Percentiles rank a stretch among this genome's conserved stretches.
Evolutionary conservation across 2,329 filamentous ascomycete species (phyloP).

Genomic region (Aureobasidium uvarum): DNA sequence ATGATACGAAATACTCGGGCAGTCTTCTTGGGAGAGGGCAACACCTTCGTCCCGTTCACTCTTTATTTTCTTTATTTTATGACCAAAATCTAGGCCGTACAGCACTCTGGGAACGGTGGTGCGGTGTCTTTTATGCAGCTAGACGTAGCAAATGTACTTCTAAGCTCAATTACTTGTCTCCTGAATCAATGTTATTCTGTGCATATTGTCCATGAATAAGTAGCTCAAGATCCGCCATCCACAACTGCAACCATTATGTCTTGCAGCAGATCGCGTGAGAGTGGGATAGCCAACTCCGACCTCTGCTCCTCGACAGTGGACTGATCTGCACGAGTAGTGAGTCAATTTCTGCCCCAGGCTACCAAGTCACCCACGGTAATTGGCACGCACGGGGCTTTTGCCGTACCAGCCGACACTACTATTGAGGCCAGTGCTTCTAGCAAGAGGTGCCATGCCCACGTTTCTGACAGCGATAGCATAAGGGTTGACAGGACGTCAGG

Average conservation of each 20-base stretch:
- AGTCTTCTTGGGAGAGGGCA: constrained; percentile 25
- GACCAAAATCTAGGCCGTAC: constrained; percentile 21
- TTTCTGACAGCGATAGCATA: background rate
- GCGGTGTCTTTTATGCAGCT: constrained; percentile 18
- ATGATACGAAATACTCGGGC: constrained; percentile 26
- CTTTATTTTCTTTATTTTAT: constrained; percentile 22
- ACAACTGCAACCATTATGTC: too few species aligned
- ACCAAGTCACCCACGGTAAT: background rate
- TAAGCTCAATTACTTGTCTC: background rate
- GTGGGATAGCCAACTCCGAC: background rate
- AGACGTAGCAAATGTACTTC: constrained; percentile 22
- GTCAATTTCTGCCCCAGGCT: constrained; percentile 14
- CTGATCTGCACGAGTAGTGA: background rate
- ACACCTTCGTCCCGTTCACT: constrained; percentile 24
- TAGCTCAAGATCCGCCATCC: background rate
- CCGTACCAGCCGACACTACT: background rate
- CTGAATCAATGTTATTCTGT: background rate
- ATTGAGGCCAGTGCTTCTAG: background rate
- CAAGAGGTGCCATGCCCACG: background rate
- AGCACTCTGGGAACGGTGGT: constrained; percentile 17
- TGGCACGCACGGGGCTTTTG: constrained; percentile 7
- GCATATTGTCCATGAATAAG: background rate
- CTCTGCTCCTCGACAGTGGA: background rate
- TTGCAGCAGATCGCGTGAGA: background rate
- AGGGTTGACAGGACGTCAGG: background rate